Evolutionary conservation across 441 rosid species (phyloP).

Genomic region (Flueggea neowawraea): DNA sequence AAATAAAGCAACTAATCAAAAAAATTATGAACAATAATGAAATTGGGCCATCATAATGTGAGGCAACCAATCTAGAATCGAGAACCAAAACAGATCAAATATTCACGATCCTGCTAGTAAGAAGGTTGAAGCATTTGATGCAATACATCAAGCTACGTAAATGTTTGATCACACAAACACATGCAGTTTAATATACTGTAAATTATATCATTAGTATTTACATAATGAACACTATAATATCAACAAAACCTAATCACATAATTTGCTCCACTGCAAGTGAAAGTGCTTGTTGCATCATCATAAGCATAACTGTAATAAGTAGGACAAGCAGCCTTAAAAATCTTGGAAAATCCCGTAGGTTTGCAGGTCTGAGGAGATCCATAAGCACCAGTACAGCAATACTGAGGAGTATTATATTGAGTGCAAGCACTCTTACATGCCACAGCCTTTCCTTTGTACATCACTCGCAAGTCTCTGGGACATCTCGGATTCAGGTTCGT

Average conservation of each 20-base stretch:
- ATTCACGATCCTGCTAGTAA: too few species aligned
- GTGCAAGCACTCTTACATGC: conserved; percentile 97
- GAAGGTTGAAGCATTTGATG: too few species aligned
- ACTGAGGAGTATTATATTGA: conserved; percentile 70
- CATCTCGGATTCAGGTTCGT: conserved; percentile 70
- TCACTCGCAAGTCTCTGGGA: conserved; percentile 68
- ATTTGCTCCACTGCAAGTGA: conserved; percentile 79
- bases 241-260: conserved; percentile 92
- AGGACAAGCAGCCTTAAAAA: conserved; percentile 80
- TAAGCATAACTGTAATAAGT: conserved; percentile 90
- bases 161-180: too few species aligned
- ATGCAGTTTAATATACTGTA: too few species aligned
- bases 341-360: conserved; percentile 69
- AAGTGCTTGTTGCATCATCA: conserved; percentile 91
- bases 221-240: conserved; percentile 85
- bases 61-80: too few species aligned
- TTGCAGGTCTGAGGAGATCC: conserved; percentile 73
- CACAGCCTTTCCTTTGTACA: conserved; percentile 29
- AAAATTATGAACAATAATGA: too few species aligned
- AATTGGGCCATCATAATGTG: too few species aligned
- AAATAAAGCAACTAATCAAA: too few species aligned
- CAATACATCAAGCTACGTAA: too few species aligned
- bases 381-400: conserved; percentile 86
- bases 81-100: too few species aligned
- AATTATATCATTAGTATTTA: conserved; percentile 26